Evolutionary conservation across 176 grass and related monocot genomes (phyloP).

Genomic region (Oryza glumipatula): DNA sequence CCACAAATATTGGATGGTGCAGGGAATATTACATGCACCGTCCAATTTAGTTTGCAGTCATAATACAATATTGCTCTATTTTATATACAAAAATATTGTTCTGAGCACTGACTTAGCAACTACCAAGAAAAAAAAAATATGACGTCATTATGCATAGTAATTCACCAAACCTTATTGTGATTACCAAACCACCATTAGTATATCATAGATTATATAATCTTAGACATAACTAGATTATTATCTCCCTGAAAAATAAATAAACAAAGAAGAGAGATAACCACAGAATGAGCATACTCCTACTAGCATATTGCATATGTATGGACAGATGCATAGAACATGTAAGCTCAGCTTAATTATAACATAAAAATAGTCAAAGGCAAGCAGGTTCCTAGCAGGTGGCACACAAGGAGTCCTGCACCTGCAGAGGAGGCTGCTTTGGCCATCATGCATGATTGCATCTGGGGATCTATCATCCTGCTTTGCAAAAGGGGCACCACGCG

Average conservation of each 20-base stretch:
- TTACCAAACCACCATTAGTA: not conserved
- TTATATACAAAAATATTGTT: not conserved
- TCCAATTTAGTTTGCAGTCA: not conserved
- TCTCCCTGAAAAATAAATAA: not conserved
- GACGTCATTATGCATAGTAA: not conserved
- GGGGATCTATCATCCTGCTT: slow-evolving; percentile 20
- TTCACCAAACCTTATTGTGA: not conserved
- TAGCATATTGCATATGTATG: not conserved
- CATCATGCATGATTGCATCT: slow-evolving; percentile 34
- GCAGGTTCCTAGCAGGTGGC: slow-evolving; percentile 37
- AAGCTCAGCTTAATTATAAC: not conserved
- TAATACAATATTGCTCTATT: not conserved
- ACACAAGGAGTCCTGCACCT: not conserved
- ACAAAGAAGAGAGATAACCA: not conserved
- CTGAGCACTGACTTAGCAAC: slow-evolving; percentile 26
- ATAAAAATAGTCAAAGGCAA: slow-evolving; percentile 19
- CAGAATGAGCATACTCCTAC: not conserved
- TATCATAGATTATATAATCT: slow-evolving; percentile 16
- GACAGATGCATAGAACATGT: not conserved
- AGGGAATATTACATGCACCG: not conserved
- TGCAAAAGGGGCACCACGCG: slow-evolving; percentile 36
- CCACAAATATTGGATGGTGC: slow-evolving; percentile 21
- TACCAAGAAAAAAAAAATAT: not conserved
- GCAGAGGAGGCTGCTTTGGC: slow-evolving; percentile 24
- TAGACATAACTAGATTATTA: not conserved